Percentiles rank a stretch among this genome's conserved stretches.
These are phyloP conservation scores for Cystobasidiopsis lactophilus DNA, from an alignment of 768 basidiomycete genomes.

Conservation along the genomic window DNA sequence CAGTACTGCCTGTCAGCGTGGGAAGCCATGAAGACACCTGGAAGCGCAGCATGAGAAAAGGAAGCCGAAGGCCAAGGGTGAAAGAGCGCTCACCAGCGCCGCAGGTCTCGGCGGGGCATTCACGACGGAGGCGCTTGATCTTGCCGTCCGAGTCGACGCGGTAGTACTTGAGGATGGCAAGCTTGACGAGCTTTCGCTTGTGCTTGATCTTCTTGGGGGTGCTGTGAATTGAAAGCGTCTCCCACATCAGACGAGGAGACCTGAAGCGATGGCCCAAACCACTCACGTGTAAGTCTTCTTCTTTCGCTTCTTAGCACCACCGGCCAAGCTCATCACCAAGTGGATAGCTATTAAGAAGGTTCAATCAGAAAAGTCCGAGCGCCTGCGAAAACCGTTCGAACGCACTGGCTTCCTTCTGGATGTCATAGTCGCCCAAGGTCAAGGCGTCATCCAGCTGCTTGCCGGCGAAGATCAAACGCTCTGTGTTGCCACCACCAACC, in stretches of 20 bases:
- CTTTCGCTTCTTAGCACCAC: conserved; percentile 99
- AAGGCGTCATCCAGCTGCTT: conserved; percentile 99
- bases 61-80: too few relatives aligned
- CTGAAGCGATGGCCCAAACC: neutral
- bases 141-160: conserved; percentile 99
- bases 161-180: conserved; percentile 99
- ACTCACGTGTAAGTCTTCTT: conserved; percentile 90
- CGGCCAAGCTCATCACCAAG: conserved; percentile 86
- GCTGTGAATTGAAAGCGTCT: conserved; percentile 14
- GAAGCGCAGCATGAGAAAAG: too few relatives aligned
- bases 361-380: conserved; percentile 95
- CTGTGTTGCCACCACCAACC: too few relatives aligned
- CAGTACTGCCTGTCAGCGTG: conserved; percentile 97
- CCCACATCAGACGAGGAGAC: neutral
- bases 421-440: conserved; percentile 85
- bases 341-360: conserved; percentile 91
- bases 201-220: conserved; percentile 69
- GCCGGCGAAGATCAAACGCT: conserved; percentile 95
- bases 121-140: conserved; percentile 95
- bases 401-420: conserved; percentile 92
- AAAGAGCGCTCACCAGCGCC: too few relatives aligned
- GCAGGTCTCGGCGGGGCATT: conserved; percentile 44
- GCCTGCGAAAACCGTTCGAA: conserved; percentile 92
- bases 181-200: conserved; percentile 97
- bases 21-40: conserved; percentile 72